These are phyloP conservation scores for Lactarius hatsudake DNA, from an alignment of 768 basidiomycete genomes.

Conservation along the genomic window DNA sequence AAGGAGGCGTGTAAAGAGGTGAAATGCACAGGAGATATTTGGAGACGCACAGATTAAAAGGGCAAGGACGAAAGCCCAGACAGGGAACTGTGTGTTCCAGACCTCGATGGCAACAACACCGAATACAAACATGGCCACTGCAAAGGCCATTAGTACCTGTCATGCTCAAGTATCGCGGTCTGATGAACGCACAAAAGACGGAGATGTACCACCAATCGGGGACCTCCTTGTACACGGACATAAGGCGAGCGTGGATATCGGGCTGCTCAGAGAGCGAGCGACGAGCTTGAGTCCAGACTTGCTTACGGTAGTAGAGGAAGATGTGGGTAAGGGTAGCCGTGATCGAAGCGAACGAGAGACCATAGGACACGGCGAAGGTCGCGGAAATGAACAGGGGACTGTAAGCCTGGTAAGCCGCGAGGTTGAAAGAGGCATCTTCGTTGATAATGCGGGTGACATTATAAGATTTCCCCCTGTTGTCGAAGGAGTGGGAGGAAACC, in stretches of 20 bases:
- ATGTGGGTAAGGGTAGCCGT: slow-evolving; percentile 74
- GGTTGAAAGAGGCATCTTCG: slow-evolving; percentile 52
- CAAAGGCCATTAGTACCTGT: background rate
- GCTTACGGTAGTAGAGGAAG: slow-evolving; percentile 71
- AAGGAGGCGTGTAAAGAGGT: background rate
- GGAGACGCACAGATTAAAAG: slow-evolving; percentile 50
- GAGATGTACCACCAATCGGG: slow-evolving; percentile 84
- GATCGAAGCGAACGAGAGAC: slow-evolving; percentile 76
- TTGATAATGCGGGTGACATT: slow-evolving; percentile 58
- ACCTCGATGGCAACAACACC: slow-evolving; percentile 68
- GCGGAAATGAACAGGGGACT: slow-evolving; percentile 61
- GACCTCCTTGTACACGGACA: slow-evolving; percentile 71
- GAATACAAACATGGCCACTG: slow-evolving; percentile 61
- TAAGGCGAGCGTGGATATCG: slow-evolving; percentile 81
- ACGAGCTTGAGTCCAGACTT: slow-evolving; percentile 69
- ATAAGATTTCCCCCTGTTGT: slow-evolving; percentile 58
- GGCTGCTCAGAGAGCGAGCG: slow-evolving; percentile 75
- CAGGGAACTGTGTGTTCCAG: slow-evolving; percentile 72
- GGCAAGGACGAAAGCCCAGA: slow-evolving; percentile 71
- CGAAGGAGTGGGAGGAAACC: slow-evolving; percentile 61
- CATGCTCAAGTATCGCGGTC: background rate
- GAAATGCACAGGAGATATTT: background rate
- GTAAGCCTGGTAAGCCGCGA: slow-evolving; percentile 52
- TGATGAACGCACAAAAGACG: slow-evolving; percentile 46
- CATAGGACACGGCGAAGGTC: slow-evolving; percentile 76